Conservation (phyloP, 106 monocot species). For the Dioscorea dumetorum region DNA sequence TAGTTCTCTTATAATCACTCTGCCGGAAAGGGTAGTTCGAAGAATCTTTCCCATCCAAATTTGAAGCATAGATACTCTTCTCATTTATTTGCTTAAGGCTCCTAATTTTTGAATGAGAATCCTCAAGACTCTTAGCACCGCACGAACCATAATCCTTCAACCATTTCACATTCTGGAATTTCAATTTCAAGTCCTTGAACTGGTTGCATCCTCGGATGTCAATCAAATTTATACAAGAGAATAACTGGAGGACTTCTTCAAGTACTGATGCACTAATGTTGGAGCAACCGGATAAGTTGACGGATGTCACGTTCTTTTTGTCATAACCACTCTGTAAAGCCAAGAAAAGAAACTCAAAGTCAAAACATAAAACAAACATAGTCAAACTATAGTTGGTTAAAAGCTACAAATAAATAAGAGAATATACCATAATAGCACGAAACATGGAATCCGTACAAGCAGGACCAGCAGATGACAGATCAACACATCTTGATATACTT, state of each 20-base stretch:
- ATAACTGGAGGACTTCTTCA: conserved; percentile 57
- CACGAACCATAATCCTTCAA: conserved; percentile 24
- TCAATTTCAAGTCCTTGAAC: conserved; percentile 52
- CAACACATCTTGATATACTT: conserved; percentile 52
- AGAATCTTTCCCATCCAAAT: conserved; percentile 30
- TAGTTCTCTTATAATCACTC: conserved; percentile 75
- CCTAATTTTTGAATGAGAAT: conserved; percentile 51
- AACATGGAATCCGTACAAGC: conserved; percentile 65
- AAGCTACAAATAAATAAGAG: conserved; percentile 4
- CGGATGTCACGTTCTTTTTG: conserved; percentile 53
- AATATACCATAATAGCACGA: conserved; percentile 63
- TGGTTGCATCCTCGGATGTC: conserved; percentile 83
- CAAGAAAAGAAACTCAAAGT: conserved; percentile 1
- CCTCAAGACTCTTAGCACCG: conserved; percentile 31
- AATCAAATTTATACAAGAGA: conserved; percentile 50
- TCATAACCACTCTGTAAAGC: conserved; percentile 66
- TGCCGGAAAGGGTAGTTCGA: conserved; percentile 50
- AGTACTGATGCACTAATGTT: conserved; percentile 59
- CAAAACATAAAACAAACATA: not conserved
- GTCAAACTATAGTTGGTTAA: not conserved
- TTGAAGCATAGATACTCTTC: conserved; percentile 26
- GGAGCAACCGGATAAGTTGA: conserved; percentile 60
- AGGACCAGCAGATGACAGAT: conserved; percentile 71
- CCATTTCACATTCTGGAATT: conserved; percentile 69
- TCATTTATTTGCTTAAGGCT: conserved; percentile 72